These are phyloP conservation scores for Phyllosticta capitalensis DNA, from an alignment of 2,329 filamentous ascomycete genomes.

Conservation along the genomic window DNA sequence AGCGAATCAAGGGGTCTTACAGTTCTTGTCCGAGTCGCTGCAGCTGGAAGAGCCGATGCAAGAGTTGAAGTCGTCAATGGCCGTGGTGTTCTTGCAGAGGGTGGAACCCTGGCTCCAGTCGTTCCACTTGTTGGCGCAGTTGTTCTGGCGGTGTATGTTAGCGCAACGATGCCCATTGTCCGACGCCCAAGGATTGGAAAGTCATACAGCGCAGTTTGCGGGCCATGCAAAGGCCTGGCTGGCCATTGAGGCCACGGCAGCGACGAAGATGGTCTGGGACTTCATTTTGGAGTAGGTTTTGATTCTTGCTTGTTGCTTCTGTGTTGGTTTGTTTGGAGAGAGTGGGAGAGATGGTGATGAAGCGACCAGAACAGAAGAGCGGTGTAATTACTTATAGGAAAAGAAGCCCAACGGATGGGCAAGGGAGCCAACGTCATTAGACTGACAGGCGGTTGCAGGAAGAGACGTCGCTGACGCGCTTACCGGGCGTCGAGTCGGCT, in stretches of 20 bases:
- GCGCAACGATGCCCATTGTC: not conserved
- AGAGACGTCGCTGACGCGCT: not conserved
- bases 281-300: conserved; percentile 3
- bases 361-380: not conserved
- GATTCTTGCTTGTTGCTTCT: conserved; percentile 13
- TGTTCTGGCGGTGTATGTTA: not conserved
- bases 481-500: not conserved
- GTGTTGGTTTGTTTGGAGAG: conserved; percentile 20
- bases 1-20: not conserved
- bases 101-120: not conserved
- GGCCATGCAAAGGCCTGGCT: conserved; percentile 3
- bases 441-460: not conserved
- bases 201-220: conserved; percentile 4
- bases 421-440: not conserved
- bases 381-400: not conserved
- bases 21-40: conserved; percentile 16
- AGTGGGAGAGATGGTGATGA: not conserved
- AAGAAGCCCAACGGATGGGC: not conserved
- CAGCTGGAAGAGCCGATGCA: conserved; percentile 17
- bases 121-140: not conserved
- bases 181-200: not conserved
- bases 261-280: conserved; percentile 5
- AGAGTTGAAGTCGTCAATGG: conserved; percentile 15
- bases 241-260: conserved; percentile 3
- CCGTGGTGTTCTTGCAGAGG: conserved; percentile 16